A percentile compares a stretch with the other conserved stretches of the same genome.
Evolutionary conservation across 495 filamentous ascomycete genomes (phyloP).

Genomic region (Penicillium ochrochloron): DNA sequence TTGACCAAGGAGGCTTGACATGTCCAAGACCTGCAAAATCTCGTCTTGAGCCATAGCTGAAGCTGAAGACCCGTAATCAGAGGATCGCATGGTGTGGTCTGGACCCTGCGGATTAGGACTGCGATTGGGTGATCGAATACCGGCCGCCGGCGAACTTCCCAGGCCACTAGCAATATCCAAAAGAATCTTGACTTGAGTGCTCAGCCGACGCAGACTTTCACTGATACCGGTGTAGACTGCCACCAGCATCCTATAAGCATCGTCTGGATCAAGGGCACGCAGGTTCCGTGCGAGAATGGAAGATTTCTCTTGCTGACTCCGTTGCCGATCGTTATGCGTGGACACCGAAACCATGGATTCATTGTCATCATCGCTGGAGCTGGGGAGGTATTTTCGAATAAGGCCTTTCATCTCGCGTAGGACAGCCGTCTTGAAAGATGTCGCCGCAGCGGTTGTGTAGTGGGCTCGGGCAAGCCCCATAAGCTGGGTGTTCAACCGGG

Average conservation of each 20-base stretch:
- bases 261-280: slow-evolving; percentile 77
- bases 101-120: slow-evolving; percentile 48
- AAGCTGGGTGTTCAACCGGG: slow-evolving; percentile 67
- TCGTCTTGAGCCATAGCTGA: slow-evolving; percentile 68
- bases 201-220: slow-evolving; percentile 81
- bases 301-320: slow-evolving; percentile 86
- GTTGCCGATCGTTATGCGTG: slow-evolving; percentile 71
- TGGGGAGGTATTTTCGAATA: slow-evolving; percentile 84
- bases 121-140: slow-evolving; percentile 49
- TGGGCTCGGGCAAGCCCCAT: slow-evolving; percentile 78
- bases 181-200: slow-evolving; percentile 92
- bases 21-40: slow-evolving; percentile 81
- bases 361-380: slow-evolving; percentile 89
- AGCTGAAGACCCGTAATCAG: slow-evolving; percentile 27
- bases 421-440: slow-evolving; percentile 84
- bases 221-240: slow-evolving; percentile 85
- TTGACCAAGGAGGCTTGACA: slow-evolving; percentile 92
- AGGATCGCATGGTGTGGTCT: slow-evolving; percentile 30
- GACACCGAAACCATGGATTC: slow-evolving; percentile 89
- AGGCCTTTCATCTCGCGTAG: slow-evolving; percentile 85
- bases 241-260: slow-evolving; percentile 83
- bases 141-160: slow-evolving; percentile 39
- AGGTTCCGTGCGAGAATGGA: slow-evolving; percentile 89
- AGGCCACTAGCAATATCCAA: slow-evolving; percentile 90
- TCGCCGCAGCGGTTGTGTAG: slow-evolving; percentile 76